These are phyloP conservation scores for Tetracentron sinense DNA, from an alignment of 164 flowering plant genomes.

Conservation along the genomic window DNA sequence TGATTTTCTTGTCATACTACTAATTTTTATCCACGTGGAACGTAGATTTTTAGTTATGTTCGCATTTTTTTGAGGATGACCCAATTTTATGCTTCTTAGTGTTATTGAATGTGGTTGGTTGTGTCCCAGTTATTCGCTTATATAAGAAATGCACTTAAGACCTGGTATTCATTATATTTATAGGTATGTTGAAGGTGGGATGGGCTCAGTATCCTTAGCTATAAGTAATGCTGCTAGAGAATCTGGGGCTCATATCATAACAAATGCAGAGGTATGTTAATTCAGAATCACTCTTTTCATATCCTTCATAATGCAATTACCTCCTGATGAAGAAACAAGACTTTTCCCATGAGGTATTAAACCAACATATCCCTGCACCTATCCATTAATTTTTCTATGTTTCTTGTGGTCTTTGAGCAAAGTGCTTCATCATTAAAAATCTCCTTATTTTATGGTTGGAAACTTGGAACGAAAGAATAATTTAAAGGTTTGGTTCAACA, in stretches of 20 bases:
- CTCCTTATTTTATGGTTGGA: neutral
- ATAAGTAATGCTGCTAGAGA: conserved; percentile 74
- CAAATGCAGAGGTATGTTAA: conserved; percentile 64
- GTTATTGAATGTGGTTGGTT: no score
- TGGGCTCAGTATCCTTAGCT: conserved; percentile 86
- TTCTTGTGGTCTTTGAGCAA: neutral
- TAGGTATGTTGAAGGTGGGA: conserved; percentile 96
- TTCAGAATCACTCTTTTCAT: neutral
- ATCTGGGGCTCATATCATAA: conserved; percentile 79
- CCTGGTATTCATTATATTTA: no score
- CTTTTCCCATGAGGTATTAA: neutral
- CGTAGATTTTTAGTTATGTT: neutral
- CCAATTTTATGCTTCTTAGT: no score
- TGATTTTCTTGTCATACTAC: neutral
- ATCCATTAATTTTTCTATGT: neutral
- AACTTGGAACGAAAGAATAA: neutral
- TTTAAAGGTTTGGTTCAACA: no score
- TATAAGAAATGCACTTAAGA: no score
- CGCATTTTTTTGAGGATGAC: no score
- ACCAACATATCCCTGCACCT: no score
- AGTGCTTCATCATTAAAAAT: neutral
- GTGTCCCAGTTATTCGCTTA: no score
- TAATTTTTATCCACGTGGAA: neutral
- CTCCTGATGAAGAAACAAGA: neutral
- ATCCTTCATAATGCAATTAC: neutral